A percentile compares a stretch with the other conserved stretches of the same genome.
These are phyloP conservation scores for Vitis cinerea DNA, from an alignment of 164 flowering plant species.

Conservation along the genomic window DNA sequence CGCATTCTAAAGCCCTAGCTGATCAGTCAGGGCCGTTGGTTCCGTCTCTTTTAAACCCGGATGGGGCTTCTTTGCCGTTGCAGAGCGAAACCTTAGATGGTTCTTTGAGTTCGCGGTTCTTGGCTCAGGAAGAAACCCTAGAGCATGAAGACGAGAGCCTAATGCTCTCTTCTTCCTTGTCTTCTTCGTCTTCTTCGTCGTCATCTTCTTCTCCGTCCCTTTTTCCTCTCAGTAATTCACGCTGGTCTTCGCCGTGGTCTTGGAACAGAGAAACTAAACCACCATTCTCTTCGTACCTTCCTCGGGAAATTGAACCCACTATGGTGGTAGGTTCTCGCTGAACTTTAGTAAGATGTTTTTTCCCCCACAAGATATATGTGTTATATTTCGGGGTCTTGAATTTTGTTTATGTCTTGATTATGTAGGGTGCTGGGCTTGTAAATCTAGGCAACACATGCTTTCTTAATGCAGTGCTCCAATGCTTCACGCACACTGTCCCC, in stretches of 20 bases:
- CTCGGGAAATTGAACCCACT: slow-evolving; percentile 8
- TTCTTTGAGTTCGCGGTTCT: background rate
- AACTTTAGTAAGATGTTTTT: background rate
- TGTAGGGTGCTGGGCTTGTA: slow-evolving; percentile 73
- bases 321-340: slow-evolving; percentile 17
- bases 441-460: slow-evolving; percentile 91
- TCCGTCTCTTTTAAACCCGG: background rate
- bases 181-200: background rate
- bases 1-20: background rate
- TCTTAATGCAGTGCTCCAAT: slow-evolving; percentile 72
- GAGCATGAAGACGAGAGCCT: background rate
- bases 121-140: background rate
- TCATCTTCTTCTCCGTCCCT: too few relatives aligned
- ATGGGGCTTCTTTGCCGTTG: background rate
- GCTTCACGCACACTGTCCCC: slow-evolving; percentile 79
- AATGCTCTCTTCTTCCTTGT: background rate
- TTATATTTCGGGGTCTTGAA: too few relatives aligned
- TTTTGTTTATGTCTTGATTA: slow-evolving; percentile 2
- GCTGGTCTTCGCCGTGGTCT: background rate
- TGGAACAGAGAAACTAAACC: background rate
- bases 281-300: background rate
- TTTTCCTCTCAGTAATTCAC: too few relatives aligned
- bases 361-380: background rate
- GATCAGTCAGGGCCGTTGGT: background rate
- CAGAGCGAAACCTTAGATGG: background rate